These are phyloP conservation scores for Paramyrothecium sp. DNA, from an alignment of 2,329 filamentous ascomycete species.

Conservation along the genomic window DNA sequence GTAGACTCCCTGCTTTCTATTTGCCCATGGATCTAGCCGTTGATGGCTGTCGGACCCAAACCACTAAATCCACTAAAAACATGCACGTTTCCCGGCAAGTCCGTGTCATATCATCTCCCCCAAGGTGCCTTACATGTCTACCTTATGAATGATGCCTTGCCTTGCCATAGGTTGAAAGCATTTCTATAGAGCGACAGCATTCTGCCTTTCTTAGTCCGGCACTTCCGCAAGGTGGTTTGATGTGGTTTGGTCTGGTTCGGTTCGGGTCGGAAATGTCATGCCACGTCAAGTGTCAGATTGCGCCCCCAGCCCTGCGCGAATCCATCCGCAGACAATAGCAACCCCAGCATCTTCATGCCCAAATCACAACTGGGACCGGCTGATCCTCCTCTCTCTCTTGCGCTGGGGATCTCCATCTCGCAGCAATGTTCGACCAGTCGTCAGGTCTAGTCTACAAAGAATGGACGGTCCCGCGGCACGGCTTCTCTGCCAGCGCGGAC, in stretches of 20 bases:
- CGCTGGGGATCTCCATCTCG: background rate
- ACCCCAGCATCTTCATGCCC: background rate
- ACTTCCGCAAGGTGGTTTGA: background rate
- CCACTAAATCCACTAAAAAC: background rate
- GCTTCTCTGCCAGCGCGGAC: conserved; percentile 16
- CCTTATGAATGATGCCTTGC: no score
- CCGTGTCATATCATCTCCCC: background rate
- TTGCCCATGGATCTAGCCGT: no score
- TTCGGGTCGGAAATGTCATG: background rate
- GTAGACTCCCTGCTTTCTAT: no score
- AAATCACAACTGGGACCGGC: background rate
- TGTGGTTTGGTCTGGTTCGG: background rate
- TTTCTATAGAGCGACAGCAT: no score
- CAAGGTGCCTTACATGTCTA: no score
- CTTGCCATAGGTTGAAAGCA: no score
- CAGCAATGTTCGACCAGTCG: conserved; percentile 29
- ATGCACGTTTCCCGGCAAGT: background rate
- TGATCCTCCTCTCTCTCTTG: no score
- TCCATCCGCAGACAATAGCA: background rate
- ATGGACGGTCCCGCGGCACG: conserved; percentile 29
- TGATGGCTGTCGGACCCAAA: no score
- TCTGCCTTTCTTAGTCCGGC: no score
- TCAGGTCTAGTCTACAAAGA: conserved; percentile 36
- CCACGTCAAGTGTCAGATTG: background rate
- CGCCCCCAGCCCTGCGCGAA: background rate